Evolutionary conservation across 2,329 filamentous ascomycete genomes (phyloP).

Genomic region (Capronia epimyces): DNA sequence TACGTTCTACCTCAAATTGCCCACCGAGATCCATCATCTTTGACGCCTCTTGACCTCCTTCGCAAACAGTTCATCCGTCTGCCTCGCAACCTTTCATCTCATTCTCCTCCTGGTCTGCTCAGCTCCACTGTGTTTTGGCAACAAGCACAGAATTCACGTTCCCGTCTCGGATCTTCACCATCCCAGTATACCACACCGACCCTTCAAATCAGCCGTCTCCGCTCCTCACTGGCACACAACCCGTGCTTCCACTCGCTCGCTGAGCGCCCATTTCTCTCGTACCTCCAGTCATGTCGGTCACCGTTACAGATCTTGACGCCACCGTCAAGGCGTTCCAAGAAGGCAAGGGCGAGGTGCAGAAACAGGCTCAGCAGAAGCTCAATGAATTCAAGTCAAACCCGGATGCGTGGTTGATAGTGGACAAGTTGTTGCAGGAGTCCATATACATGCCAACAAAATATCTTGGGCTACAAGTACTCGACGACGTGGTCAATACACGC

Average conservation of each 20-base stretch:
- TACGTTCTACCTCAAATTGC: constrained; percentile 1
- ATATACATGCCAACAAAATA: constrained; percentile 96
- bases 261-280: constrained; percentile 16
- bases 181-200: constrained; percentile 2
- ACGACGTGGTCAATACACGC: constrained; percentile 96
- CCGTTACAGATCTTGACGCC: constrained; percentile 91
- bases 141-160: not conserved
- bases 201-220: not conserved
- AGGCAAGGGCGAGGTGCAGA: constrained; percentile 74
- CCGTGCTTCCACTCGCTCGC: constrained; percentile 20
- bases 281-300: constrained; percentile 52
- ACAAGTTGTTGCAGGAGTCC: constrained; percentile 90
- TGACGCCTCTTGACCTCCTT: not conserved
- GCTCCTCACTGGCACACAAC: constrained; percentile 18
- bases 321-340: constrained; percentile 97
- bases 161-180: constrained; percentile 5
- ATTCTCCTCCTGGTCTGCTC: not conserved
- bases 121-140: not conserved
- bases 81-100: not conserved
- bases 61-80: not conserved
- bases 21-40: not conserved
- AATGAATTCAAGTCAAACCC: constrained; percentile 87
- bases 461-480: constrained; percentile 89
- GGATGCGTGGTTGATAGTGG: constrained; percentile 94
- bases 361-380: constrained; percentile 45